These are phyloP conservation scores for Purpureocillium takamizusanense DNA, from an alignment of 2,329 filamentous ascomycete genomes.

Conservation along the genomic window DNA sequence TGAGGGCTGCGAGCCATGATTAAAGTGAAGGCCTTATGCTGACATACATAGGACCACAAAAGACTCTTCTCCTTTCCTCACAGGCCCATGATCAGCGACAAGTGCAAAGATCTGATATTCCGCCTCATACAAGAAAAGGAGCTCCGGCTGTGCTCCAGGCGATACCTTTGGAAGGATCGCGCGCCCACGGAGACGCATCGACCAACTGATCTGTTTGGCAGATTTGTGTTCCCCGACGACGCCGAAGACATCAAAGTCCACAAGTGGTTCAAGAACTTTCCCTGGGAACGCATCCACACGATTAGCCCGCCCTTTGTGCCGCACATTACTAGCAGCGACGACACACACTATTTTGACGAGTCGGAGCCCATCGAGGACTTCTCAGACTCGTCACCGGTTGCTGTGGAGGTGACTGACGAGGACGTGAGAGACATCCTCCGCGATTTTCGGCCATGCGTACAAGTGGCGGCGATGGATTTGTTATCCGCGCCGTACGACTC, in stretches of 20 bases:
- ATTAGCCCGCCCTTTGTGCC: slow-evolving; percentile 73
- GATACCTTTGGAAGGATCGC: slow-evolving; percentile 61
- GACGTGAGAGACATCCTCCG: slow-evolving; percentile 23
- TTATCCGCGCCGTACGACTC: slow-evolving; percentile 40
- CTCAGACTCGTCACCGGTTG: slow-evolving; percentile 37
- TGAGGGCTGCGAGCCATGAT: slow-evolving; percentile 36
- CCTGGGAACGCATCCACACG: slow-evolving; percentile 67
- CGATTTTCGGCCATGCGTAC: slow-evolving; percentile 29
- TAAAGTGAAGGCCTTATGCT: neutral
- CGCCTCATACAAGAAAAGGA: slow-evolving; percentile 67
- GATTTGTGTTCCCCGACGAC: slow-evolving; percentile 74
- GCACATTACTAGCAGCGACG: slow-evolving; percentile 55
- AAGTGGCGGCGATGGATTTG: slow-evolving; percentile 33
- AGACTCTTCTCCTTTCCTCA: slow-evolving; percentile 62
- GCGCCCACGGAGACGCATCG: slow-evolving; percentile 11
- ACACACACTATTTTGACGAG: slow-evolving; percentile 87
- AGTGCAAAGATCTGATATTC: slow-evolving; percentile 70
- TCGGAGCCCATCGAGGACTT: slow-evolving; percentile 63
- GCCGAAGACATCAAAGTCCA: slow-evolving; percentile 86
- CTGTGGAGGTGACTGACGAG: slow-evolving; percentile 16
- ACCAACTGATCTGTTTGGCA: slow-evolving; percentile 19
- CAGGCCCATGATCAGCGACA: slow-evolving; percentile 53
- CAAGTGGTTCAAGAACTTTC: slow-evolving; percentile 71
- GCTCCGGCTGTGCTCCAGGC: slow-evolving; percentile 63
- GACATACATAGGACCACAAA: slow-evolving; percentile 51